Evolutionary conservation across 1,284 basidiomycete species (phyloP).

Genomic region (Dichomitus squalens): DNA sequence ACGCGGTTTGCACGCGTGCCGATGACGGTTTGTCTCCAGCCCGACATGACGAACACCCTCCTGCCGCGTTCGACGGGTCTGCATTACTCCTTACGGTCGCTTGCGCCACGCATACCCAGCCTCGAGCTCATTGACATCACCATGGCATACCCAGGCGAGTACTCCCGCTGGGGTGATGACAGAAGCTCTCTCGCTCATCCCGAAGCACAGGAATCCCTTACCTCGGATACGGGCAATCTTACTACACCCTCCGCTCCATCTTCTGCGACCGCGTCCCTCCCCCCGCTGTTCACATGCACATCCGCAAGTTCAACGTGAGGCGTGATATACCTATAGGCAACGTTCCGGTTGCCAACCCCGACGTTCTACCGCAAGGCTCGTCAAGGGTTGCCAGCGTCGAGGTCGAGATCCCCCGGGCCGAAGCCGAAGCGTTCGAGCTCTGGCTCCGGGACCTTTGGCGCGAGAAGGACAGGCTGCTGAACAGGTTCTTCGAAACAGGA

Average conservation of each 20-base stretch:
- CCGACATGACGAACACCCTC: conserved; percentile 78
- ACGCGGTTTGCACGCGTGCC: not conserved
- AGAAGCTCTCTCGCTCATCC: not conserved
- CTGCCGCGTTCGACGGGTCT: conserved; percentile 92
- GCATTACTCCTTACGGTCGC: conserved; percentile 81
- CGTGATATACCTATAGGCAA: conserved; percentile 69
- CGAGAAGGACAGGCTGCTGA: conserved; percentile 81
- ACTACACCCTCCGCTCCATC: conserved; percentile 88
- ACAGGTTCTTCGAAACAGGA: conserved; percentile 57
- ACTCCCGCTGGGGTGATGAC: not conserved
- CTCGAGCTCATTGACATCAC: conserved; percentile 89
- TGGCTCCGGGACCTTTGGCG: conserved; percentile 87
- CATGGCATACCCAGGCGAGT: conserved; percentile 82
- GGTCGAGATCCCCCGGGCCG: conserved; percentile 66
- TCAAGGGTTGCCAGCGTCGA: conserved; percentile 39
- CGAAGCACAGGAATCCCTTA: conserved; percentile 55
- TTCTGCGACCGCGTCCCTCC: conserved; percentile 85
- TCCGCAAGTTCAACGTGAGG: conserved; percentile 74
- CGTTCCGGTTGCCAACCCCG: conserved; percentile 41
- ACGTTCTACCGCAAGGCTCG: conserved; percentile 34
- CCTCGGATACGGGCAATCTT: conserved; percentile 77
- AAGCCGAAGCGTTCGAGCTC: conserved; percentile 74
- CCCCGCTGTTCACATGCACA: conserved; percentile 85
- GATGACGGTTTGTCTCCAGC: conserved; percentile 41
- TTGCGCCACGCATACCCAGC: conserved; percentile 76